A percentile compares a stretch with the other conserved stretches of the same genome.
Evolutionary conservation across 148 eudicot species (phyloP).

Genomic region (Drosera capensis): DNA sequence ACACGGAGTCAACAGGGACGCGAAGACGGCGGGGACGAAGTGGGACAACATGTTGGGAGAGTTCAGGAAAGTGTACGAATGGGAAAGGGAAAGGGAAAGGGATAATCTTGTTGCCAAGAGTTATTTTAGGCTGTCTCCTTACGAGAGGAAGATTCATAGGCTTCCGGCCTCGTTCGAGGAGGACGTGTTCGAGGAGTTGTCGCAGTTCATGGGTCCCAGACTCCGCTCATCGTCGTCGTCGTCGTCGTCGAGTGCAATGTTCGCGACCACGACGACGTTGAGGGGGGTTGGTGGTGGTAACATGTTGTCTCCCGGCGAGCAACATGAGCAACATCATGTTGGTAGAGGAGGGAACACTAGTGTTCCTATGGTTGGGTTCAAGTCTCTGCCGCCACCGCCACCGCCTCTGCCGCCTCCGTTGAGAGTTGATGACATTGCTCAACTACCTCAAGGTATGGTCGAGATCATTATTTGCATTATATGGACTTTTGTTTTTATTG

Average conservation of each 20-base stretch:
- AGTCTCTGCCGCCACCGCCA: no score
- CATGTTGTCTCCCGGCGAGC: no score
- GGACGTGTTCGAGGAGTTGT: conserved; percentile 67
- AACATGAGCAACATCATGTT: background rate
- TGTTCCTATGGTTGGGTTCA: no score
- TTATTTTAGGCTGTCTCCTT: conserved; percentile 58
- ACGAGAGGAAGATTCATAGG: conserved; percentile 58
- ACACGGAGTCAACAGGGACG: conserved; percentile 59
- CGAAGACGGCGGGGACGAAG: conserved; percentile 73
- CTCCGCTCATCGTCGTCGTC: conserved; percentile 27
- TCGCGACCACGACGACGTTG: no score
- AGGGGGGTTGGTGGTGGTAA: background rate
- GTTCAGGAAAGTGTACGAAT: conserved; percentile 70
- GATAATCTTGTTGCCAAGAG: conserved; percentile 46
- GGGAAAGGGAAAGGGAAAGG: conserved; percentile 73
- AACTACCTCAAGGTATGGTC: no score
- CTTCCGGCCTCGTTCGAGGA: conserved; percentile 85
- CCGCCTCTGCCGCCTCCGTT: no score
- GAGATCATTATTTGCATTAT: no score
- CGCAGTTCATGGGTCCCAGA: conserved; percentile 70
- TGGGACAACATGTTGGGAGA: conserved; percentile 96
- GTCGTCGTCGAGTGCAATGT: no score
- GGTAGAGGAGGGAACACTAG: background rate
- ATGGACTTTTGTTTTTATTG: no score
- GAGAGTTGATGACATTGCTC: no score